Conservation (phyloP, 164 flowering plant genomes). For the Vitis rotundifolia region DNA sequence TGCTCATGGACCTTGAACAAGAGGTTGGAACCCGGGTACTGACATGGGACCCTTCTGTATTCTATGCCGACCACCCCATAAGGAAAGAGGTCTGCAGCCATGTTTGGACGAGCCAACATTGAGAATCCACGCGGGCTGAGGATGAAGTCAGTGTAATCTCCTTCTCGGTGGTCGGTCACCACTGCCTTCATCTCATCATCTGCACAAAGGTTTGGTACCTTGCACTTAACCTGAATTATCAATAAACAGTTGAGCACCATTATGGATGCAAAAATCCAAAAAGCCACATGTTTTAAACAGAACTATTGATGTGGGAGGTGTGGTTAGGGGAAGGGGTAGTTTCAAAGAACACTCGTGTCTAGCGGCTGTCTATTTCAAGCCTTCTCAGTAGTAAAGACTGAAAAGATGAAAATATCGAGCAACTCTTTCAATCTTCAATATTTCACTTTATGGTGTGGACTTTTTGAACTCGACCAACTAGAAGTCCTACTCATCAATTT, state of each 20-base stretch:
- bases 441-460: too few species aligned
- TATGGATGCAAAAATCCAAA: too few species aligned
- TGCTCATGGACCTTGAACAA: conserved; percentile 62
- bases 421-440: too few species aligned
- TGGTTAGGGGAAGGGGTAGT: too few species aligned
- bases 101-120: conserved; percentile 46
- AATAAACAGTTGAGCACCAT: not conserved
- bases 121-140: conserved; percentile 60
- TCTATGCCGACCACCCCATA: conserved; percentile 80
- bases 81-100: conserved; percentile 40
- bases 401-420: too few species aligned
- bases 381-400: too few species aligned
- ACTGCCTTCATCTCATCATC: conserved; percentile 59
- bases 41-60: conserved; percentile 66
- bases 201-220: conserved; percentile 45
- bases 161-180: conserved; percentile 81
- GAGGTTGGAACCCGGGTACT: conserved; percentile 46
- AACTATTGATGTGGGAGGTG: too few species aligned
- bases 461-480: too few species aligned
- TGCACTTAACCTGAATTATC: conserved; percentile 68
- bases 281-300: too few species aligned
- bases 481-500: too few species aligned
- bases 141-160: conserved; percentile 82
- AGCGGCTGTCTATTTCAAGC: too few species aligned
- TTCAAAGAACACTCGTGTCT: too few species aligned